These are phyloP conservation scores for Panus rudis DNA, from an alignment of 768 basidiomycete species.

Conservation along the genomic window DNA sequence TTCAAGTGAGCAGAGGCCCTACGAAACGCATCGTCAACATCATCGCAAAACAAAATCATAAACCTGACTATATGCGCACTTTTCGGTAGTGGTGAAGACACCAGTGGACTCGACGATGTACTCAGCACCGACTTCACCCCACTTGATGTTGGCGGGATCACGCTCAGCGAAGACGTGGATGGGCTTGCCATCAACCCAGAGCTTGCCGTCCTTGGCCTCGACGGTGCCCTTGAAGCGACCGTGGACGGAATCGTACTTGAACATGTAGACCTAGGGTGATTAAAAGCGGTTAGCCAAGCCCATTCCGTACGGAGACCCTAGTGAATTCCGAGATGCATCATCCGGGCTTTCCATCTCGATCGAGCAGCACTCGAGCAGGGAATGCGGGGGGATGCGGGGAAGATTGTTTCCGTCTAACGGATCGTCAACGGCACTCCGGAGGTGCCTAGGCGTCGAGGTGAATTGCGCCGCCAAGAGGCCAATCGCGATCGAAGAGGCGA, in stretches of 20 bases:
- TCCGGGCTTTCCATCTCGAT: too few relatives aligned
- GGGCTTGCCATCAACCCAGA: slow-evolving; percentile 71
- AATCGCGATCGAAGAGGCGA: too few relatives aligned
- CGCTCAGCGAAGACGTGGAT: slow-evolving; percentile 79
- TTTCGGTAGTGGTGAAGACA: slow-evolving; percentile 95
- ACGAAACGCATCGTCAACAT: too few relatives aligned
- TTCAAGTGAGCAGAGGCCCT: slow-evolving; percentile 90
- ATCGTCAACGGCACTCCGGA: too few relatives aligned
- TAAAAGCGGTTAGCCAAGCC: not conserved
- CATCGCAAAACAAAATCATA: too few relatives aligned
- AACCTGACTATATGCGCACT: slow-evolving; percentile 51
- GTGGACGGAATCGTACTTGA: slow-evolving; percentile 95
- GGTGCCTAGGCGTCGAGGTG: too few relatives aligned
- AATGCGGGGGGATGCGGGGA: too few relatives aligned
- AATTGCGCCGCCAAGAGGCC: too few relatives aligned
- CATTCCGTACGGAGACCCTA: too few relatives aligned
- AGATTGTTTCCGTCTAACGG: too few relatives aligned
- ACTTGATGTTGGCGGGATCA: slow-evolving; percentile 81
- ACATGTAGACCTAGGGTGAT: slow-evolving; percentile 83
- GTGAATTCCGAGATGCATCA: too few relatives aligned
- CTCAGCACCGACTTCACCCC: slow-evolving; percentile 74
- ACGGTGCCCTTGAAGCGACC: slow-evolving; percentile 86
- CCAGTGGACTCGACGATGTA: slow-evolving; percentile 98
- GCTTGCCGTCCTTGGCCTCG: slow-evolving; percentile 81
- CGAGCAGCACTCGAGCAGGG: too few relatives aligned